Evolutionary conservation across 1,284 basidiomycete genomes (phyloP), one percentile per base, ranked within the genome.

Genomic region (Cerioporus squamosus): DNA sequence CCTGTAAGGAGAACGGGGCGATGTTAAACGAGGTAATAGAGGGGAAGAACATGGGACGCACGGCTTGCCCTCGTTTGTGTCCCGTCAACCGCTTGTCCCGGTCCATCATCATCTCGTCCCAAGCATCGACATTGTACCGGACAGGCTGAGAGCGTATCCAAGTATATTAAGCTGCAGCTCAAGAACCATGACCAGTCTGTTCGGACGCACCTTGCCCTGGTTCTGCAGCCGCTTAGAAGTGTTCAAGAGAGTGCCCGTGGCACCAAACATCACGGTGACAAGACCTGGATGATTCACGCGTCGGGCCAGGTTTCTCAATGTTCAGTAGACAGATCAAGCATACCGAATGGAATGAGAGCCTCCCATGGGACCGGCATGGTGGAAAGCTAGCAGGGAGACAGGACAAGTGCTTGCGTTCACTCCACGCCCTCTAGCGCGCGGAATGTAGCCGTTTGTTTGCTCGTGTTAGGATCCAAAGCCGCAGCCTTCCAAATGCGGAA

Each of bases 31-130:
- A n/a, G 1, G 40, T 22, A n/a, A n/a, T 6, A n/a, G 12, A 6
- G 5, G 4, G 40, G 8, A 18, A 22, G 12, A n/a, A 42, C 14
- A 66, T 20, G 39, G 33, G 24, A 79, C 91, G 71, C 72, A 95
- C 95, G 73, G 81, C 81, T 75, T 97, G 95, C 51, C 94, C 94
- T 66, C 95, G 83, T 68, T 78, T 71, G 70, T 92, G 91, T 18
- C 95, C 95, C n/a, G 95, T 97, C 72, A 98, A 75, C 66, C 92
- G 80, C 70, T 83, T 81, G 78, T 98, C 95, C 59, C 95, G 81
- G 70, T 89, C 86, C 90, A 97, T 94, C 94, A 98, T 94, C 91
- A 94, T 93, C 55, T 91, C 83, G 64, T 98, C 95, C 94, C 94
- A 97, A 31, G 82, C 76, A 70, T 97, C 95, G 40, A 95, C 72